phyloP scores from a whole-genome alignment of 106 monocot species.

The Narthecium ossifragum region DNA sequence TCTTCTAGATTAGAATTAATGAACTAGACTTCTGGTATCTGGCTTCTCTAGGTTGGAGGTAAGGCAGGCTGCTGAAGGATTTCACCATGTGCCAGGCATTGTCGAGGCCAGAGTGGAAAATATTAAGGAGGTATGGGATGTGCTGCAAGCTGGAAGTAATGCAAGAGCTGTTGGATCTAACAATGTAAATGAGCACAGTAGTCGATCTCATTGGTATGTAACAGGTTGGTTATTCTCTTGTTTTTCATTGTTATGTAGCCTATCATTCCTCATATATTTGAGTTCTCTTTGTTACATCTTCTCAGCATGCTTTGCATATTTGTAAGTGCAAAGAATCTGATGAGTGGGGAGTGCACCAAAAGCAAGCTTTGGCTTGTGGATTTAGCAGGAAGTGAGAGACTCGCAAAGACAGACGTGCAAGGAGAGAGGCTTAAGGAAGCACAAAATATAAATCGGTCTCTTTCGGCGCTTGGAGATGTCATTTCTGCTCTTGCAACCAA shows the following conservation, averaged over 20 bases:
- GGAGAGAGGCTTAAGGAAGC: constrained; percentile 80
- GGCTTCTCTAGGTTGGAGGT: constrained; percentile 48
- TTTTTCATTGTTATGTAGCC: not conserved
- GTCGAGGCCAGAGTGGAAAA: constrained; percentile 69
- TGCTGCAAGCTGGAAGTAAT: constrained; percentile 71
- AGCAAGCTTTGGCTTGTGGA: constrained; percentile 96
- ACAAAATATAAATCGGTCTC: constrained; percentile 71
- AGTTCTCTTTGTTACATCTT: constrained; percentile 2
- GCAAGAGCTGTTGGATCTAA: constrained; percentile 86
- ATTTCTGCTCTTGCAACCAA: constrained; percentile 76
- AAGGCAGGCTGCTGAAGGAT: constrained; percentile 65
- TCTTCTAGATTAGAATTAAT: no score
- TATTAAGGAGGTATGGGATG: constrained; percentile 73
- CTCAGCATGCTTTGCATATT: constrained; percentile 74
- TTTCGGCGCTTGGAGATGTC: constrained; percentile 81
- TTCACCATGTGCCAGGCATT: constrained; percentile 74
- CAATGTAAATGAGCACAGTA: constrained; percentile 88
- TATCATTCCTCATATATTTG: not conserved
- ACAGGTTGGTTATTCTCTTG: not conserved
- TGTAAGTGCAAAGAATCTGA: constrained; percentile 65
- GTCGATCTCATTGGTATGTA: constrained; percentile 82
- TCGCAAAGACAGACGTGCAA: constrained; percentile 77
- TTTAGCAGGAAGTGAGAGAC: constrained; percentile 85
- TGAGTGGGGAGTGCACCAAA: constrained; percentile 64
- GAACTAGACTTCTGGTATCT: not conserved